Evolutionary conservation across 768 basidiomycete genomes (phyloP).

Genomic region (Solioccasus polychromus): DNA sequence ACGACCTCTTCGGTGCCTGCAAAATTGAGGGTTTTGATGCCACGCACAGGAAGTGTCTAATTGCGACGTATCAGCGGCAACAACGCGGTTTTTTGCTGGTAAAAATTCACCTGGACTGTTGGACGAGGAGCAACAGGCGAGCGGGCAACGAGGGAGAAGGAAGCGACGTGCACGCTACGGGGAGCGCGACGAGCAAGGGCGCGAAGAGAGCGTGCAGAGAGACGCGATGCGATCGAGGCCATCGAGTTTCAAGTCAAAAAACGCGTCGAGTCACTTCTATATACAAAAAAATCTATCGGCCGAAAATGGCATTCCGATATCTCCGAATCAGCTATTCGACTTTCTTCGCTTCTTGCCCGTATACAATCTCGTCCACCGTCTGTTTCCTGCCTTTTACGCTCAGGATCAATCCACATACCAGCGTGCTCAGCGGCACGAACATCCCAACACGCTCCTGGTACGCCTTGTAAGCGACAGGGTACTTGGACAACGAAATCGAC

Average conservation of each 20-base stretch:
- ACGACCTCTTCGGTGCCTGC: constrained; percentile 91
- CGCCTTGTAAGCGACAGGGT: constrained; percentile 62
- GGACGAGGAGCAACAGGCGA: constrained; percentile 31
- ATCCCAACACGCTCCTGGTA: constrained; percentile 81
- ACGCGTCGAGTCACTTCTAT: not conserved
- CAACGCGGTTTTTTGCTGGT: constrained; percentile 31
- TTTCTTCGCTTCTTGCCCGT: constrained; percentile 34
- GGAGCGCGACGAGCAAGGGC: constrained; percentile 65
- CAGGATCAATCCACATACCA: constrained; percentile 42
- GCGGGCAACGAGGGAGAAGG: constrained; percentile 67
- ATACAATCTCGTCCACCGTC: constrained; percentile 42
- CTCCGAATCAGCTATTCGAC: constrained; percentile 19
- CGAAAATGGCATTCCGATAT: constrained; percentile 12
- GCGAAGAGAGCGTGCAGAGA: constrained; percentile 64
- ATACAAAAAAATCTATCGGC: too few species aligned
- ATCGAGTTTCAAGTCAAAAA: constrained; percentile 42
- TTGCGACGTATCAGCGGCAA: constrained; percentile 3
- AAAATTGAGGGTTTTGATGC: constrained; percentile 94
- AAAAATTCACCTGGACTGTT: constrained; percentile 28
- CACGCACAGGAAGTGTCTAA: constrained; percentile 59
- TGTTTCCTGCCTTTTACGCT: constrained; percentile 35
- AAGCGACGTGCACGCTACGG: constrained; percentile 51
- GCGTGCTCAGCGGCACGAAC: constrained; percentile 57
- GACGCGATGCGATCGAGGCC: constrained; percentile 53
- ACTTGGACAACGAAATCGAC: constrained; percentile 72